A percentile compares a stretch with the other conserved stretches of the same genome.
Evolutionary conservation across 2,329 filamentous ascomycete genomes (phyloP).

Genomic region (Curvularia verruculosa): DNA sequence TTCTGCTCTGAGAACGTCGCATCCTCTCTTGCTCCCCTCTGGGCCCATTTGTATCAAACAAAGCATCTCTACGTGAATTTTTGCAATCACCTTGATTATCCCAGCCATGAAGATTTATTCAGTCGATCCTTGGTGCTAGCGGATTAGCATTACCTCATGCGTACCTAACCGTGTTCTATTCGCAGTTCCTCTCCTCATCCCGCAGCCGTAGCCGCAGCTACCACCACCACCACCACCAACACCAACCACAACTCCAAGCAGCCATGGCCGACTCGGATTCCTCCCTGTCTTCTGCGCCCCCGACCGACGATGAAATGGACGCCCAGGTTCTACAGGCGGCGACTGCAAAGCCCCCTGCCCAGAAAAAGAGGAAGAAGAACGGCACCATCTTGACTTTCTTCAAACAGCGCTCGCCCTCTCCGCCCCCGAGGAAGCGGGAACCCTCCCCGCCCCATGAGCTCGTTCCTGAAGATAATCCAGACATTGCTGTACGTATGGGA

Average conservation of each 20-base stretch:
- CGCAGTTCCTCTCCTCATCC: conserved; percentile 31
- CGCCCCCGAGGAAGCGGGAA: conserved; percentile 73
- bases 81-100: conserved; percentile 9
- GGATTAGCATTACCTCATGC: conserved; percentile 48
- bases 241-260: conserved; percentile 30
- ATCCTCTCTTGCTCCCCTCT: neutral
- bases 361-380: conserved; percentile 44
- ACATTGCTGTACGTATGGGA: conserved; percentile 79
- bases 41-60: neutral
- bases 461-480: conserved; percentile 85
- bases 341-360: conserved; percentile 30
- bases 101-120: conserved; percentile 22
- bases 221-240: conserved; percentile 34
- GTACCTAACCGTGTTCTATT: conserved; percentile 39
- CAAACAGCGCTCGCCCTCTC: conserved; percentile 50
- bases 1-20: neutral
- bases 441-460: conserved; percentile 91
- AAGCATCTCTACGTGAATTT: conserved; percentile 1
- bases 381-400: conserved; percentile 46
- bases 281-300: conserved; percentile 63
- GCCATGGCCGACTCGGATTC: conserved; percentile 63
- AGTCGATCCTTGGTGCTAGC: conserved; percentile 37
- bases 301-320: conserved; percentile 63
- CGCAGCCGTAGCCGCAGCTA: conserved; percentile 23
- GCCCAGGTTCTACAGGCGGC: conserved; percentile 33